Evolutionary conservation across 2,329 filamentous ascomycete species (phyloP), one percentile per base, ranked within the genome.

Genomic region (Sporothrix inflata): DNA sequence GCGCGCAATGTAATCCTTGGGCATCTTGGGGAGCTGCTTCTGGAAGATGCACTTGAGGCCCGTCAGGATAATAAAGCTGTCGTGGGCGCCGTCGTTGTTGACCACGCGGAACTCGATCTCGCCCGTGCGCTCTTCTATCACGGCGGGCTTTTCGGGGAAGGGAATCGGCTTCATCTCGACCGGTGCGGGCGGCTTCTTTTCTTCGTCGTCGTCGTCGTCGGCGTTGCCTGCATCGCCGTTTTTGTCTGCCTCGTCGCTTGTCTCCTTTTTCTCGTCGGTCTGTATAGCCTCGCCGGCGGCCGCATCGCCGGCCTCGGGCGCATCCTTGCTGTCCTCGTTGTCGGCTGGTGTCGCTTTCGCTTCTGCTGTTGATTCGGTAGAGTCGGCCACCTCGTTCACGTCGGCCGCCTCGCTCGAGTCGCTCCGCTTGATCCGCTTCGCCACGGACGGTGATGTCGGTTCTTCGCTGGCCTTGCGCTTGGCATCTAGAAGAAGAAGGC

Each of bases 1-100:
- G 51, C 96, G 92, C 4, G 96, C 96, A 77, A 99, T 98, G 81
- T 99, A 99, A 79, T 98, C 96, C 82, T 98, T 98, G 16, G 96
- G 96, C 96, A 99, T 99, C 82, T 98, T 98, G 0, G 96, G 96
- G 6, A 99, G 86, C 79, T 99, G 96, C 78, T 98, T 98, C 80
- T 99, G 96, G 78, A 99, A 98, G 75, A 99, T 97, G 79, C 94
- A 97, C 80, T 98, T 99, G 71, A 99, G 85, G 16, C 96, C 96
- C 0, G 95, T 98, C 73, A 99, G 86, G 77, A 99, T 97, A 79
- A 98, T 97, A 76, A 94, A 90, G 79, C 93, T 97, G 78, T 97
- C 94, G 75, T 92, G 89, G 49, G 90, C 87, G 77, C 92, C 92
- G 79, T 99, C 96, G 79, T 99, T 99, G 85, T 98, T 98, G 78